Conservation (phyloP, 192 early-diverging fungal species). For the Entomortierella beljakovae region DNA sequence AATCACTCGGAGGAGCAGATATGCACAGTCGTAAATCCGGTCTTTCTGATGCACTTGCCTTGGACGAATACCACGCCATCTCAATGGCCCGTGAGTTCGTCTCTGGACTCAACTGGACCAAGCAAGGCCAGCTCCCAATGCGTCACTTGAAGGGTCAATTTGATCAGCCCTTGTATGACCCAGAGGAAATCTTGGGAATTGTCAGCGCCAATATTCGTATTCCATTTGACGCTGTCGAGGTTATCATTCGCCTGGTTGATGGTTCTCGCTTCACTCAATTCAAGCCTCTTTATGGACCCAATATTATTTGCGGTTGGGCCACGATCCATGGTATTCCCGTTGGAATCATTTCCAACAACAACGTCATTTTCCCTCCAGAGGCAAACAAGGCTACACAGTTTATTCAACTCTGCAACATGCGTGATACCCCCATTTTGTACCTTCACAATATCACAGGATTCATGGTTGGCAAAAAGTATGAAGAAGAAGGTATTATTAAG, state of each 20-base stretch:
- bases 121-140: slow-evolving; percentile 59
- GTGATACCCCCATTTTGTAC: slow-evolving; percentile 70
- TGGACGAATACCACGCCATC: slow-evolving; percentile 71
- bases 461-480: slow-evolving; percentile 75
- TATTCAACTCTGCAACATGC: slow-evolving; percentile 72
- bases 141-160: slow-evolving; percentile 59
- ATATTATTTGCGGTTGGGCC: slow-evolving; percentile 73
- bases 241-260: slow-evolving; percentile 74
- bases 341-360: slow-evolving; percentile 76
- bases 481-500: slow-evolving; percentile 79
- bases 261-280: slow-evolving; percentile 73
- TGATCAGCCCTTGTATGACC: slow-evolving; percentile 69
- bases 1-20: slow-evolving; percentile 74
- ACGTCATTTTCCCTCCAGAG: slow-evolving; percentile 71
- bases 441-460: slow-evolving; percentile 79
- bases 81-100: slow-evolving; percentile 74
- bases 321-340: slow-evolving; percentile 73
- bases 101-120: slow-evolving; percentile 66
- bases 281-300: slow-evolving; percentile 74
- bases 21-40: slow-evolving; percentile 77
- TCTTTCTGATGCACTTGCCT: slow-evolving; percentile 71
- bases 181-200: slow-evolving; percentile 72
- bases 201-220: slow-evolving; percentile 74
- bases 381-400: slow-evolving; percentile 79
- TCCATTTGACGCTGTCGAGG: slow-evolving; percentile 73